Conservation (phyloP, 2,329 filamentous ascomycete genomes). For the Huntiella moniliformis region DNA sequence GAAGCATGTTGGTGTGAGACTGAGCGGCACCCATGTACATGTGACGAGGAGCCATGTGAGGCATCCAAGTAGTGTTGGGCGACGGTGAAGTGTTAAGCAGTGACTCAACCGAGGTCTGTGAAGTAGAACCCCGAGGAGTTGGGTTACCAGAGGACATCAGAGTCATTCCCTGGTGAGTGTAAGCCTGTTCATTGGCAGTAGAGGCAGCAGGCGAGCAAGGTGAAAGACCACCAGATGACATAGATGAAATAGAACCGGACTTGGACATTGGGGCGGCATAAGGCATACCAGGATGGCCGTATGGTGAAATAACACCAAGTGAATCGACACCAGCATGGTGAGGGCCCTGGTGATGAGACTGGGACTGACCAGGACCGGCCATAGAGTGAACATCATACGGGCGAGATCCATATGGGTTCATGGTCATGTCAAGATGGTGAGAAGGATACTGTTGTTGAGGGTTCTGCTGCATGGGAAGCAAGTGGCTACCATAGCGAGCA, state of each 20-base stretch:
- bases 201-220: conserved; percentile 6
- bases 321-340: too few species aligned
- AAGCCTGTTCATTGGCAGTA: neutral
- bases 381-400: conserved; percentile 4
- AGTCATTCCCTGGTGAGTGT: too few species aligned
- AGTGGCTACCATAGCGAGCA: conserved; percentile 4
- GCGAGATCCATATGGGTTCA: conserved; percentile 4
- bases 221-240: conserved; percentile 7
- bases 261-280: conserved; percentile 7
- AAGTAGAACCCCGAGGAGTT: neutral
- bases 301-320: too few species aligned
- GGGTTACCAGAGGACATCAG: neutral
- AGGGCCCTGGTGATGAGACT: too few species aligned
- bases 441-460: conserved; percentile 6
- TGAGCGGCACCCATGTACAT: conserved; percentile 8
- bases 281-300: neutral
- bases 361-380: neutral
- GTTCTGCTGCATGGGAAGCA: conserved; percentile 4
- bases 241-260: conserved; percentile 6
- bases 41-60: neutral
- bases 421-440: conserved; percentile 6
- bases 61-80: conserved; percentile 2
- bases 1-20: conserved; percentile 2
- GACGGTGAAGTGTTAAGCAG: conserved; percentile 11
- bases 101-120: conserved; percentile 7